phyloP scores from a whole-genome alignment of 495 filamentous ascomycete genomes.

The Jackrogersella minutella region DNA sequence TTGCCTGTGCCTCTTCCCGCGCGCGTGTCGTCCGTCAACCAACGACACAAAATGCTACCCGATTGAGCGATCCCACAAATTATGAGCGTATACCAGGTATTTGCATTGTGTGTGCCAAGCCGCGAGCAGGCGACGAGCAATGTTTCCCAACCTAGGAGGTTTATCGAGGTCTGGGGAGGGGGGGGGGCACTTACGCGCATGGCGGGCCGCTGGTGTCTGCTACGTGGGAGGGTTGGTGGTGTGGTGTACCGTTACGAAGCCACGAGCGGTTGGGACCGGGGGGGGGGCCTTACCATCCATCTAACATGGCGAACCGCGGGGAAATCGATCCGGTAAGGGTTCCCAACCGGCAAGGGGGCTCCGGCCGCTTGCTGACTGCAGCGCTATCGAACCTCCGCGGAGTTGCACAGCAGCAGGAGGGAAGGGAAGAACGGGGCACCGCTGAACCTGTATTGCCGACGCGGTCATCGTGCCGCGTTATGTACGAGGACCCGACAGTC shows the following conservation, averaged over 20 bases:
- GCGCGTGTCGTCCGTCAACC: too few species aligned
- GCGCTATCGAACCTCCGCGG: background rate
- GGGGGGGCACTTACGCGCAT: background rate
- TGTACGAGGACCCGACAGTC: background rate
- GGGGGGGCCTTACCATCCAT: too few species aligned
- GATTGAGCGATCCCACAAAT: too few species aligned
- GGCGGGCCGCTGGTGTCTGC: background rate
- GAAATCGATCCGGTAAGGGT: slow-evolving; percentile 1
- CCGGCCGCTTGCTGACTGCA: slow-evolving; percentile 8
- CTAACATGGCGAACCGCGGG: background rate
- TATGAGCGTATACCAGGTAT: too few species aligned
- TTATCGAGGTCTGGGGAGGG: background rate
- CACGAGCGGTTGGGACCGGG: background rate
- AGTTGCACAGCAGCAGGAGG: slow-evolving; percentile 5
- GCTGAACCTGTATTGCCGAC: background rate
- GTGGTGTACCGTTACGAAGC: background rate
- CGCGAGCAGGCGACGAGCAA: too few species aligned
- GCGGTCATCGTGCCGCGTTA: background rate
- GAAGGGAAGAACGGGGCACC: background rate
- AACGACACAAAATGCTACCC: too few species aligned
- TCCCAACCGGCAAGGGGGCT: background rate
- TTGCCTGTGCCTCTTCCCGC: too few species aligned
- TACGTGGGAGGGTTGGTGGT: too few species aligned
- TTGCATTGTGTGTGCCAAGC: too few species aligned
- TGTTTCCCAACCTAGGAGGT: background rate